phyloP scores from a whole-genome alignment of 2,329 filamentous ascomycete species.

The Fusarium verrucosum region DNA sequence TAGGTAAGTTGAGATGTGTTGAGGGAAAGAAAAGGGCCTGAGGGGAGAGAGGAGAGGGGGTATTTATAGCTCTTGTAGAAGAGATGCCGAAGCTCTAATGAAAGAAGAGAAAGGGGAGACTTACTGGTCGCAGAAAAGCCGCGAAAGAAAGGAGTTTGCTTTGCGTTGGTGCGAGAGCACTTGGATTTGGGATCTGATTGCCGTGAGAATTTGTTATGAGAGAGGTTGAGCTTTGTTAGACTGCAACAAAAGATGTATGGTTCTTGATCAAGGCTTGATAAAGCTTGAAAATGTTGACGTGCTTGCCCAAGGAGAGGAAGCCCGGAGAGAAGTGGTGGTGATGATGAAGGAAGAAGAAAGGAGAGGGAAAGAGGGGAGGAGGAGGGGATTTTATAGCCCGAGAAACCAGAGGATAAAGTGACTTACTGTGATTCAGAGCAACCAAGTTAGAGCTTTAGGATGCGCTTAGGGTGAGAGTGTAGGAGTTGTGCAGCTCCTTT shows the following conservation, averaged over 20 bases:
- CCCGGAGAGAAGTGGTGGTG: constrained; percentile 4
- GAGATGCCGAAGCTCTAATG: not conserved
- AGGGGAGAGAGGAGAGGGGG: not conserved
- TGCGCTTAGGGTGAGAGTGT: not conserved
- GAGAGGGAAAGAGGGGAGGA: constrained; percentile 6
- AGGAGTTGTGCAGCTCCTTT: constrained; percentile 6
- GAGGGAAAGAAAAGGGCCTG: not conserved
- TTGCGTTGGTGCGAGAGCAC: not conserved
- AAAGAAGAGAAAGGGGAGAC: not conserved
- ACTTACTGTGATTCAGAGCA: constrained; percentile 24
- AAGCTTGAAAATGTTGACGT: not conserved
- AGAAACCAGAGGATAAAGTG: not conserved
- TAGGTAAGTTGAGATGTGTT: not conserved
- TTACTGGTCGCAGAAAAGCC: constrained; percentile 14
- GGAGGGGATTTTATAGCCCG: constrained; percentile 8
- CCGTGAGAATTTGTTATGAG: constrained; percentile 10
- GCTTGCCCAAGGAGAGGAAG: constrained; percentile 17
- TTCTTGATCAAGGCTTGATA: not conserved
- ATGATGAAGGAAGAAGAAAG: constrained; percentile 22
- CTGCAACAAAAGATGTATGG: not conserved
- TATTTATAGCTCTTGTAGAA: constrained; percentile 1
- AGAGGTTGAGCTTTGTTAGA: not conserved
- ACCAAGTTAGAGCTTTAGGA: constrained; percentile 5
- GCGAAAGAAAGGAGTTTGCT: not conserved
- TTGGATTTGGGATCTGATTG: constrained; percentile 9